A percentile compares a stretch with the other conserved stretches of the same genome.
Conservation (phyloP, 2,329 filamentous ascomycete species). For the Microsporum canis region DNA sequence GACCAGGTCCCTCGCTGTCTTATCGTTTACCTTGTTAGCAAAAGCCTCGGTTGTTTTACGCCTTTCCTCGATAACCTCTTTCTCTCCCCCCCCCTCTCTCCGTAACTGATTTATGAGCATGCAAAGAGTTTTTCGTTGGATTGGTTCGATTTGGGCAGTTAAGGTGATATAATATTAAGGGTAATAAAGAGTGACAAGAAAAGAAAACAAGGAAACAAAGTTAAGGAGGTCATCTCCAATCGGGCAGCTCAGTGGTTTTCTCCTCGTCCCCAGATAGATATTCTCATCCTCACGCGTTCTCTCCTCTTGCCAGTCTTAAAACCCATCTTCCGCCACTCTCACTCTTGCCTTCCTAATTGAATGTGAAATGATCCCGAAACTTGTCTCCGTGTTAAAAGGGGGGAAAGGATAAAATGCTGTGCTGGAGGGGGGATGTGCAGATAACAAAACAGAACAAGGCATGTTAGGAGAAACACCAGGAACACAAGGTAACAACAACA, state of each 20-base stretch:
- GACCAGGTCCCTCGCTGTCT: neutral
- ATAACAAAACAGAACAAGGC: neutral
- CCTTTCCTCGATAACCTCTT: neutral
- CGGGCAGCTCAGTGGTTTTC: neutral
- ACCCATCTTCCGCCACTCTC: conserved; percentile 5
- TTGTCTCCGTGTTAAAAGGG: neutral
- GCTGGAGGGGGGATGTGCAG: conserved; percentile 5
- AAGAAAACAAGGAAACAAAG: neutral
- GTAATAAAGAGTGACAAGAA: neutral
- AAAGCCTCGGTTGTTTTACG: neutral
- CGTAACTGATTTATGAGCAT: no score
- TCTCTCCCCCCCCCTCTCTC: no score
- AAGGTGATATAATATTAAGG: neutral
- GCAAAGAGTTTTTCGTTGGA: neutral
- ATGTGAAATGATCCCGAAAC: conserved; percentile 7
- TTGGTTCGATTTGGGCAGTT: neutral
- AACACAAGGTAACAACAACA: conserved; percentile 9
- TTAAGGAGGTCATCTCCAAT: conserved; percentile 1
- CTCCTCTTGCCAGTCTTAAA: conserved; percentile 6
- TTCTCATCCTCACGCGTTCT: conserved; percentile 13
- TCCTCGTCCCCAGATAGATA: conserved; percentile 9
- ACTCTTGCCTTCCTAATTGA: neutral
- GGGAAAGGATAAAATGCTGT: neutral
- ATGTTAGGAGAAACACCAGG: neutral
- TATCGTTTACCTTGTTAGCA: neutral